Conservation (phyloP, 352 stramenopile species). For the Globisporangium apiculatum region DNA sequence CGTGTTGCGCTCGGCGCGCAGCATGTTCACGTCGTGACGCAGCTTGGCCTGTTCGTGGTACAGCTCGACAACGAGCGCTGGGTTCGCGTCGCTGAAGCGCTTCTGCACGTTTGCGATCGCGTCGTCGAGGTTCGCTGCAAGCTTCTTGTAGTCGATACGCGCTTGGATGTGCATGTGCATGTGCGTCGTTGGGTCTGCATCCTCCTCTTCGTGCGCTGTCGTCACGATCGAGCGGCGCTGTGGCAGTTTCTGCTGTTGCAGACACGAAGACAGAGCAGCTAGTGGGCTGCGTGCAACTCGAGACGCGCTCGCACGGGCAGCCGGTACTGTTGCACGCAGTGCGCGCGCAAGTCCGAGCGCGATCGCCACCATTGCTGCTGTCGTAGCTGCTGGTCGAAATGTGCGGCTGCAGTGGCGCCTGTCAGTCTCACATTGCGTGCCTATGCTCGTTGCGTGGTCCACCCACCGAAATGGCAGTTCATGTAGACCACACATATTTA, state of each 20-base stretch:
- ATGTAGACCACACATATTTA: no score
- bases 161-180: slow-evolving; percentile 58
- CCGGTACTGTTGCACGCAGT: not conserved
- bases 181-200: slow-evolving; percentile 22
- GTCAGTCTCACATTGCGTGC: no score
- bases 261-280: not conserved
- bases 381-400: not conserved
- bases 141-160: slow-evolving; percentile 71
- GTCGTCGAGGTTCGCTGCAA: slow-evolving; percentile 45
- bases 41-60: slow-evolving; percentile 54
- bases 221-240: slow-evolving; percentile 19
- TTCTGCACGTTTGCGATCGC: slow-evolving; percentile 55
- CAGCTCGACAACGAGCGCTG: slow-evolving; percentile 48
- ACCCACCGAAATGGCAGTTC: no score
- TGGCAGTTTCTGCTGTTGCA: no score
- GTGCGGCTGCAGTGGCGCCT: not conserved
- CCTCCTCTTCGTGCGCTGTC: slow-evolving; percentile 15
- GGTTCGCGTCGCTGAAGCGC: slow-evolving; percentile 59
- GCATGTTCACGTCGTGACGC: slow-evolving; percentile 44
- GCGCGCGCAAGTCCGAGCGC: not conserved
- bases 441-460: no score
- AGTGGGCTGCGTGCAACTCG: not conserved
- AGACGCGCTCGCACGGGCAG: not conserved
- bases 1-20: slow-evolving; percentile 60
- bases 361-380: slow-evolving; percentile 8